phyloP scores from a whole-genome alignment of 2,329 filamentous ascomycete species.

The Penicillium sp. region DNA sequence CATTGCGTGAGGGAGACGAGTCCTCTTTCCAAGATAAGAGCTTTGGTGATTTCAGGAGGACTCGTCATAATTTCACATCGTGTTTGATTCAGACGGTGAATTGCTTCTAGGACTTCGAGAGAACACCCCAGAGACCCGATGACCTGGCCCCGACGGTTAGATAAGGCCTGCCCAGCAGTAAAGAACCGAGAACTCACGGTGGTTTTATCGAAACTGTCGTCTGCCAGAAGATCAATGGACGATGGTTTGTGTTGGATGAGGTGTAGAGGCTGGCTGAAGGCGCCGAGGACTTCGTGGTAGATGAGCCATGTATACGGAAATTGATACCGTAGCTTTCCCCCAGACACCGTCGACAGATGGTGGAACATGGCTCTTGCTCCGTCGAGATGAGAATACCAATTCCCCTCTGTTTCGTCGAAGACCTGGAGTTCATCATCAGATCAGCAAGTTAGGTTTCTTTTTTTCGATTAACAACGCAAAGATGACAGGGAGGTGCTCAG shows the following conservation, averaged over 20 bases:
- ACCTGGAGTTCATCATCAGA: background rate
- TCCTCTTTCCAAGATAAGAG: background rate
- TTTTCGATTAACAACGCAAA: too few relatives aligned
- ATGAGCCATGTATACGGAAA: background rate
- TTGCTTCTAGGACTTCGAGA: background rate
- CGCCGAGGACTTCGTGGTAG: conserved; percentile 1
- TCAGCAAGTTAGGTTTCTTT: too few relatives aligned
- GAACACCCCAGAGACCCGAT: background rate
- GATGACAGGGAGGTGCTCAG: background rate
- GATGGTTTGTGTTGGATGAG: background rate
- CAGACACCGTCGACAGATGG: background rate
- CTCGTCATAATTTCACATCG: background rate
- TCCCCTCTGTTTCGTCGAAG: background rate
- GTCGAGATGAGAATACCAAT: background rate
- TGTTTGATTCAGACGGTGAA: background rate
- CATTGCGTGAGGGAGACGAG: background rate
- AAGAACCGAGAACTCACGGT: background rate
- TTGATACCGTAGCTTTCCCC: background rate
- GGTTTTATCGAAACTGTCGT: background rate
- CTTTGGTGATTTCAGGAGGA: background rate
- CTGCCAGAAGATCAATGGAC: conserved; percentile 1
- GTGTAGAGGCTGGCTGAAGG: background rate
- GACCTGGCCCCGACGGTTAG: background rate
- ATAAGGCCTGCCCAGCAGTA: too few relatives aligned
- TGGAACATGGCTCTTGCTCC: background rate